A percentile compares a stretch with the other conserved stretches of the same genome.
phyloP scores from a whole-genome alignment of 306 rosid genomes.

The Senna tora region DNA sequence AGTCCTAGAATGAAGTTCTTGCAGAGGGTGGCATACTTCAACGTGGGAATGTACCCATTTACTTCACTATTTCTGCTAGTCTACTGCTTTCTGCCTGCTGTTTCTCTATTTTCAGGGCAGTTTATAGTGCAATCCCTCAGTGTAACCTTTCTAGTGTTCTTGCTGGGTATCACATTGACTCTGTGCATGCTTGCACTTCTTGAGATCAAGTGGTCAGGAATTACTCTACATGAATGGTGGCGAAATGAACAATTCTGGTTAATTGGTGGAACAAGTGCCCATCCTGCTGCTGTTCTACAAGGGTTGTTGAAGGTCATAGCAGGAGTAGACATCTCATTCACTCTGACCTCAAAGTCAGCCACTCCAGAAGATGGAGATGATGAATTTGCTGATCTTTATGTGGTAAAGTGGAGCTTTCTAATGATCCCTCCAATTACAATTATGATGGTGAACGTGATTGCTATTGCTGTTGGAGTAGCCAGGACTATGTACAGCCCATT shows the following conservation, averaged over 20 bases:
- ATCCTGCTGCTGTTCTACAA: constrained; percentile 83
- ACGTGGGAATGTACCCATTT: constrained; percentile 91
- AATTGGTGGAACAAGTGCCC: constrained; percentile 90
- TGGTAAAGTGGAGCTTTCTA: constrained; percentile 81
- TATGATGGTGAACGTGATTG: constrained; percentile 82
- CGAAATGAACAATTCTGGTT: constrained; percentile 89
- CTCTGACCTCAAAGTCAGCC: constrained; percentile 74
- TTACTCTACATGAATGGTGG: constrained; percentile 89
- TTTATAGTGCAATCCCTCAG: constrained; percentile 74
- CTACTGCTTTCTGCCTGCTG: constrained; percentile 82
- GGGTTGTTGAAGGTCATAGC: constrained; percentile 84
- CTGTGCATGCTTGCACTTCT: constrained; percentile 76
- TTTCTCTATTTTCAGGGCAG: constrained; percentile 79
- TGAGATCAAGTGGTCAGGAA: constrained; percentile 87
- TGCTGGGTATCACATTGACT: constrained; percentile 72
- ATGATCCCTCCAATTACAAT: constrained; percentile 89
- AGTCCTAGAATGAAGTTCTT: constrained; percentile 74
- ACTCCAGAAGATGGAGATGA: constrained; percentile 82
- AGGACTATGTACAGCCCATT: constrained; percentile 76
- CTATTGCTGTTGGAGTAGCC: constrained; percentile 76
- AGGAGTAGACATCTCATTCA: constrained; percentile 87
- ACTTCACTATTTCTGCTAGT: constrained; percentile 77
- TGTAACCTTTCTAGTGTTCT: constrained; percentile 65
- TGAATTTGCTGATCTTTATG: constrained; percentile 77
- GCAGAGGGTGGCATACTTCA: constrained; percentile 89